phyloP scores from a whole-genome alignment of 257 asterid species.

The Petunia secreta region DNA sequence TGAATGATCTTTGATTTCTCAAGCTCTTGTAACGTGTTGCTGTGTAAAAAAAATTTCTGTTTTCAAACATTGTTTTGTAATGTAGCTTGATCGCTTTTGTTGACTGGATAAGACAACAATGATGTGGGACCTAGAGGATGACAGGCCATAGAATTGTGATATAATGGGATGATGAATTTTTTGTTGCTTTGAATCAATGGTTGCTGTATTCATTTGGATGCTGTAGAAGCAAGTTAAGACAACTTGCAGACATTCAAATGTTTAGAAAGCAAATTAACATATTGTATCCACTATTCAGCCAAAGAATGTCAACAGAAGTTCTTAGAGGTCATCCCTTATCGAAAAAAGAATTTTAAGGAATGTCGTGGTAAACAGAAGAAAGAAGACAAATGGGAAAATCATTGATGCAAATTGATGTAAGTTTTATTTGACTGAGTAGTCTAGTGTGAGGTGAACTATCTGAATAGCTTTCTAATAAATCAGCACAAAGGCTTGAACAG shows the following conservation, averaged over 20 bases:
- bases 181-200: slow-evolving; percentile 12
- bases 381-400: background rate
- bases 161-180: background rate
- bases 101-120: background rate
- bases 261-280: background rate
- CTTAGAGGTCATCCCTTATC: background rate
- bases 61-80: background rate
- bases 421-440: background rate
- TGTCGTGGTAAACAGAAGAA: slow-evolving; percentile 9
- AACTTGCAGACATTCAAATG: slow-evolving; percentile 11
- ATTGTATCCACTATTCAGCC: background rate
- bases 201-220: slow-evolving; percentile 18
- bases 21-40: background rate
- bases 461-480: slow-evolving; percentile 1
- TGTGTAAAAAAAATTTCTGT: background rate
- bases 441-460: background rate
- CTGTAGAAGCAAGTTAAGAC: background rate
- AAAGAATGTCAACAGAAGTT: background rate
- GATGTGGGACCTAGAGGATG: background rate
- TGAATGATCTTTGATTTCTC: background rate
- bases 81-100: background rate
- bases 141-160: background rate
- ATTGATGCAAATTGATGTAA: background rate
- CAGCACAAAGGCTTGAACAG: slow-evolving; percentile 4
- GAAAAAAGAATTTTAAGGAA: background rate